A percentile compares a stretch with the other conserved stretches of the same genome.
These are phyloP conservation scores for Inonotus hispidus DNA, from an alignment of 1,284 basidiomycete genomes.

Conservation along the genomic window DNA sequence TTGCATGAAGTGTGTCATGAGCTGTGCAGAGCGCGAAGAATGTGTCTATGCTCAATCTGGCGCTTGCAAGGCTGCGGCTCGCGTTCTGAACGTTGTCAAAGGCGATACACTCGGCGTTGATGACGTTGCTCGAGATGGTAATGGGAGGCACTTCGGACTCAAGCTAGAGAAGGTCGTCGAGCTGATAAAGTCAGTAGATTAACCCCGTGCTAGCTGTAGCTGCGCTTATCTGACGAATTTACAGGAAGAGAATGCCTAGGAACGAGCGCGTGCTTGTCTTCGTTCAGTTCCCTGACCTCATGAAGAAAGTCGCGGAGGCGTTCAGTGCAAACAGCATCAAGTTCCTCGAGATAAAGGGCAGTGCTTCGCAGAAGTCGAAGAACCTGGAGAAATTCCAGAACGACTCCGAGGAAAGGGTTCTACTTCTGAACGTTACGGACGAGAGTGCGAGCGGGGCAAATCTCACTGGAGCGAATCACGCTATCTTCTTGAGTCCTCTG, in stretches of 20 bases:
- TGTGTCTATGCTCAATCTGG: slow-evolving; percentile 70
- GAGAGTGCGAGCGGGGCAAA: slow-evolving; percentile 93
- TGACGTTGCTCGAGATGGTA: slow-evolving; percentile 64
- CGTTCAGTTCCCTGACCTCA: slow-evolving; percentile 91
- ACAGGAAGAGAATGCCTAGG: slow-evolving; percentile 61
- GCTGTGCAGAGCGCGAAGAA: slow-evolving; percentile 71
- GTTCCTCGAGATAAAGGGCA: slow-evolving; percentile 80
- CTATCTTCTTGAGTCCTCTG: slow-evolving; percentile 90
- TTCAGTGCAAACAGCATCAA: slow-evolving; percentile 66
- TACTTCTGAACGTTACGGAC: slow-evolving; percentile 89
- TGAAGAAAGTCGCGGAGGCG: slow-evolving; percentile 84
- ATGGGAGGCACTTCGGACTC: slow-evolving; percentile 80
- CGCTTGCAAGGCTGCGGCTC: slow-evolving; percentile 68
- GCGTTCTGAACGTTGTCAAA: slow-evolving; percentile 74
- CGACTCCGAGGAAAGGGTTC: slow-evolving; percentile 67
- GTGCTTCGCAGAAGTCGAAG: slow-evolving; percentile 72
- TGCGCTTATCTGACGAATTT: slow-evolving; percentile 8
- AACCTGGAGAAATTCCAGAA: slow-evolving; percentile 83
- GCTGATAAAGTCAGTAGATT: slow-evolving; percentile 64
- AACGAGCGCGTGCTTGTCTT: slow-evolving; percentile 86
- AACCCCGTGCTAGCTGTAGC: background rate
- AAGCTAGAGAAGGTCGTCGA: slow-evolving; percentile 84
- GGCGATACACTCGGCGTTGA: slow-evolving; percentile 82
- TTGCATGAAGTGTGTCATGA: slow-evolving; percentile 67
- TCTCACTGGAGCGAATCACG: slow-evolving; percentile 89